These are phyloP conservation scores for Rhinocladiella similis DNA, from an alignment of 2,329 filamentous ascomycete genomes.

Conservation along the genomic window DNA sequence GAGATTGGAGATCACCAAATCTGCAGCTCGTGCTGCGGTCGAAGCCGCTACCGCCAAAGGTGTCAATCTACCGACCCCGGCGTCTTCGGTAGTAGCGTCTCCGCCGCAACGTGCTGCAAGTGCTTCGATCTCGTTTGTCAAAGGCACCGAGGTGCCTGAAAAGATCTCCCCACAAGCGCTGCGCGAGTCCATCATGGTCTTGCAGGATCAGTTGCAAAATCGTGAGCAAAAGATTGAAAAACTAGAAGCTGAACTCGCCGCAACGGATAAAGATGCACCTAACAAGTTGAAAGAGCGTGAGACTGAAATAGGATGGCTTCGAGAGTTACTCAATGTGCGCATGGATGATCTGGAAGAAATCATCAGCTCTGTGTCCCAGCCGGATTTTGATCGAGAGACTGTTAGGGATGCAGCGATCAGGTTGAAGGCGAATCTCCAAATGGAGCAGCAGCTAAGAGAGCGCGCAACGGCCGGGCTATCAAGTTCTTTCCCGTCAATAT, in stretches of 20 bases:
- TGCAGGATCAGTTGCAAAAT: conserved; percentile 95
- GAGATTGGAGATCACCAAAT: conserved; percentile 84
- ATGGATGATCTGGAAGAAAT: conserved; percentile 92
- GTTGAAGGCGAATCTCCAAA: conserved; percentile 89
- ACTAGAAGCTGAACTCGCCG: conserved; percentile 70
- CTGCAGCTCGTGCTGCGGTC: conserved; percentile 80
- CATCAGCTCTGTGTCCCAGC: conserved; percentile 73
- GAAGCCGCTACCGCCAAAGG: conserved; percentile 65
- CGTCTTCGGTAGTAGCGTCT: conserved; percentile 36
- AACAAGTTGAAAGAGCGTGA: conserved; percentile 86
- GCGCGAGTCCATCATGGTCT: conserved; percentile 90
- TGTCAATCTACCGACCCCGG: conserved; percentile 33
- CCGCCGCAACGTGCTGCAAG: conserved; percentile 44
- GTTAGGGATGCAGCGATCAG: conserved; percentile 91
- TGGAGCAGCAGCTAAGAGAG: conserved; percentile 96
- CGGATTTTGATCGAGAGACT: conserved; percentile 72
- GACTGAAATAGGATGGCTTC: conserved; percentile 91
- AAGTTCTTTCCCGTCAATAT: conserved; percentile 70
- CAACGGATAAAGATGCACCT: conserved; percentile 73
- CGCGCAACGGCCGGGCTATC: conserved; percentile 73
- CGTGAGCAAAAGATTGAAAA: conserved; percentile 88
- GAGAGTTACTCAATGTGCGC: conserved; percentile 86
- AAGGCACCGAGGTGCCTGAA: conserved; percentile 62
- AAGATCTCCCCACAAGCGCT: conserved; percentile 93
- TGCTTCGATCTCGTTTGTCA: conserved; percentile 48